A percentile compares a stretch with the other conserved stretches of the same genome.
Evolutionary conservation across 352 stramenopile species (phyloP).

Genomic region (Lagenidium sp.): DNA sequence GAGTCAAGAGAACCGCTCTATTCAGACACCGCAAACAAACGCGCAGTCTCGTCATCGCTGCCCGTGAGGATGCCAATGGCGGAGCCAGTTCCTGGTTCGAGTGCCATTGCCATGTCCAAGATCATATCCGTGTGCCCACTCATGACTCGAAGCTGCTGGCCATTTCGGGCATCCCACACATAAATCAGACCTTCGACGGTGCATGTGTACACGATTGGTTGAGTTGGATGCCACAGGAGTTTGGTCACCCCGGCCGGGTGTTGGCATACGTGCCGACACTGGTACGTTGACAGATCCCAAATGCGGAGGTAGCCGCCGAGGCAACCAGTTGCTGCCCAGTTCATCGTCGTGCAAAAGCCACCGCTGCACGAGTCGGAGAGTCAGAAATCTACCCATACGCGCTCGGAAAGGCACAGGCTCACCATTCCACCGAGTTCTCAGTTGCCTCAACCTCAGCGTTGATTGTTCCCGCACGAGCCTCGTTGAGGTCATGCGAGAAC

Average conservation of each 20-base stretch:
- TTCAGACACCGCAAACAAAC: conserved; percentile 58
- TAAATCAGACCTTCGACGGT: conserved; percentile 88
- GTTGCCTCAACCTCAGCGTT: conserved; percentile 38
- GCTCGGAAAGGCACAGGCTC: neutral
- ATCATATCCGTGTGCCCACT: conserved; percentile 90
- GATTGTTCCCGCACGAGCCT: conserved; percentile 33
- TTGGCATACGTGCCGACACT: conserved; percentile 83
- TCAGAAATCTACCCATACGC: neutral
- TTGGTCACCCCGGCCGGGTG: conserved; percentile 88
- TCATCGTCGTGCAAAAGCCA: conserved; percentile 91
- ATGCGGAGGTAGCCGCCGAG: conserved; percentile 94
- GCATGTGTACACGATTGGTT: conserved; percentile 82
- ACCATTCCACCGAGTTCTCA: conserved; percentile 86
- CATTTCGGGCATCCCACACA: conserved; percentile 87
- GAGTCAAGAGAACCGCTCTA: too few species aligned
- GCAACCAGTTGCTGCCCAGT: conserved; percentile 93
- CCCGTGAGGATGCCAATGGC: conserved; percentile 60
- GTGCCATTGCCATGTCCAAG: conserved; percentile 82
- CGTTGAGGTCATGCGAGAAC: conserved; percentile 62
- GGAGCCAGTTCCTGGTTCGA: conserved; percentile 23
- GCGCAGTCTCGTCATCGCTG: conserved; percentile 77
- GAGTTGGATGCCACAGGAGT: conserved; percentile 83
- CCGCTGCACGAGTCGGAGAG: conserved; percentile 35
- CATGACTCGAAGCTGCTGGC: conserved; percentile 62
- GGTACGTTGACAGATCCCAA: conserved; percentile 90